A percentile compares a stretch with the other conserved stretches of the same genome.
Conservation (phyloP, 306 rosid genomes). For the Biancaea sappan region DNA sequence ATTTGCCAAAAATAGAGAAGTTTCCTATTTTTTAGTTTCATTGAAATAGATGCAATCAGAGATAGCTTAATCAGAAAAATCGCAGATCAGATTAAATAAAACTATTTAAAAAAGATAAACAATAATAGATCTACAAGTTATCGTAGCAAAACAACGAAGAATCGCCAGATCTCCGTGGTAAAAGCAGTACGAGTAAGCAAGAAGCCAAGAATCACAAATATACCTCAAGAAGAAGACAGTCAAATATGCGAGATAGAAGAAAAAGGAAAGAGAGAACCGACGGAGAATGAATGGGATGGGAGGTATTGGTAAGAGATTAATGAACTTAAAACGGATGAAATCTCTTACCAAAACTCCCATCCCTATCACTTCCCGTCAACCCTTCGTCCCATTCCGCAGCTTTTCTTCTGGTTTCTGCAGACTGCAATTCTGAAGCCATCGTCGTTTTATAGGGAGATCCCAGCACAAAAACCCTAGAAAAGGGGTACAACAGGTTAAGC, state of each 20-base stretch:
- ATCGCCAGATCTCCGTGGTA: not conserved
- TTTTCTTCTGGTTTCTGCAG: not conserved
- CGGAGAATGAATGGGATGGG: conserved; percentile 21
- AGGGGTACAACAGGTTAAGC: too few relatives aligned
- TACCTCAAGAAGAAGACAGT: not conserved
- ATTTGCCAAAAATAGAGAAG: too few relatives aligned
- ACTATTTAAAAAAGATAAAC: too few relatives aligned
- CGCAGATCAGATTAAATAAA: too few relatives aligned
- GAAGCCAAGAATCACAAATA: not conserved
- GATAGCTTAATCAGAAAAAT: too few relatives aligned
- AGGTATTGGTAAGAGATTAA: conserved; percentile 23
- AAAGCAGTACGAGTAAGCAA: not conserved
- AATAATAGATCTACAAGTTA: too few relatives aligned
- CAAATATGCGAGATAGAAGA: not conserved
- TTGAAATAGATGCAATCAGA: too few relatives aligned
- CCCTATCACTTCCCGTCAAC: conserved; percentile 19
- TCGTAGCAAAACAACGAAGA: too few relatives aligned
- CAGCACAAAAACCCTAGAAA: not conserved
- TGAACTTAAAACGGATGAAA: not conserved
- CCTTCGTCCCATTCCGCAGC: not conserved
- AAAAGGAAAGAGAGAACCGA: not conserved
- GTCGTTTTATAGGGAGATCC: not conserved
- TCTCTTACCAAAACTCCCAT: conserved; percentile 18
- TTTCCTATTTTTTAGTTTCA: too few relatives aligned
- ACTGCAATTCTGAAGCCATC: not conserved